phyloP scores from a whole-genome alignment of 2,329 filamentous ascomycete genomes.

The Truncatella angustata region DNA sequence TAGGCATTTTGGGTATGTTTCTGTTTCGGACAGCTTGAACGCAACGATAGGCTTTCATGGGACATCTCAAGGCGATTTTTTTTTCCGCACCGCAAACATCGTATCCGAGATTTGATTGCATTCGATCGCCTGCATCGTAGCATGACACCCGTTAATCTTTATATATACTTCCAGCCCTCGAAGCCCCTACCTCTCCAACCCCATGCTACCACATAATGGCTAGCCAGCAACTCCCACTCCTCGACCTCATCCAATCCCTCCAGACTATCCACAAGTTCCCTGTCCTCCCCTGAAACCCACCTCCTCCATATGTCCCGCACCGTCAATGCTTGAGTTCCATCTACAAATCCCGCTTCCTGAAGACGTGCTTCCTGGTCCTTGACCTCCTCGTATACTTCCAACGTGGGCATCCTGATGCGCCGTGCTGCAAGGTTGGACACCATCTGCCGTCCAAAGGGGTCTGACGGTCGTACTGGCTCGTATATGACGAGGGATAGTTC shows the following conservation, averaged over 20 bases:
- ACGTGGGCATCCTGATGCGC: conserved; percentile 79
- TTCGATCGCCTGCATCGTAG: background rate
- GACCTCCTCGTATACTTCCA: conserved; percentile 69
- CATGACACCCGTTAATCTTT: background rate
- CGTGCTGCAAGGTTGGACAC: conserved; percentile 80
- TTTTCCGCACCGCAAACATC: background rate
- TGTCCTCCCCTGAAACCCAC: conserved; percentile 72
- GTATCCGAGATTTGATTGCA: background rate
- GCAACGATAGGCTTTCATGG: background rate
- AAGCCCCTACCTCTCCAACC: conserved; percentile 64
- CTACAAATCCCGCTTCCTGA: conserved; percentile 60
- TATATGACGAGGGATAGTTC: conserved; percentile 69
- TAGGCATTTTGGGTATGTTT: background rate
- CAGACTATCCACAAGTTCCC: conserved; percentile 72
- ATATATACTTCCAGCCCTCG: conserved; percentile 8
- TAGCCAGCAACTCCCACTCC: conserved; percentile 84
- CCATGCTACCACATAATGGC: conserved; percentile 90
- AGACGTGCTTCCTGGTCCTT: conserved; percentile 68
- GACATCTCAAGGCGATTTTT: background rate
- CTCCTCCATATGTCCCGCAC: conserved; percentile 66
- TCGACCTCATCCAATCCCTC: conserved; percentile 95
- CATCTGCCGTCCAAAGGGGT: conserved; percentile 91
- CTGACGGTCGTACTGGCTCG: conserved; percentile 81
- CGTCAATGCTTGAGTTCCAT: conserved; percentile 37
- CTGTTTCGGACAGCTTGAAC: background rate